Evolutionary conservation across 805 yeast genomes (phyloP).

Genomic region (Saturnispora ahearnii): DNA sequence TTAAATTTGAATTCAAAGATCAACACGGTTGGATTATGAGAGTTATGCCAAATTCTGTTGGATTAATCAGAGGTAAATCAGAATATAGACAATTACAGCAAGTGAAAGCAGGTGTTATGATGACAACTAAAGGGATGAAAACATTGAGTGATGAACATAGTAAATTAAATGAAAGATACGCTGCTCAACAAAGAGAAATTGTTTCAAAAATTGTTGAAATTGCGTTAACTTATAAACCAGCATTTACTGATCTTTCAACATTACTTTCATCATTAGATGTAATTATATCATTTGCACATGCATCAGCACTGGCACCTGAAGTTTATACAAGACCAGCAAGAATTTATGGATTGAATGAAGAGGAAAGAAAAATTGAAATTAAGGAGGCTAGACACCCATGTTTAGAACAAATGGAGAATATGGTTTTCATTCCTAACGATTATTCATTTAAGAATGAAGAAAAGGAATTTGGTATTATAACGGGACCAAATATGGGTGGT

Average conservation of each 20-base stretch:
- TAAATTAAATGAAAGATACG: constrained; percentile 57
- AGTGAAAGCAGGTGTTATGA: constrained; percentile 90
- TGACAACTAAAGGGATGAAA: constrained; percentile 63
- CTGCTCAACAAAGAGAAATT: constrained; percentile 63
- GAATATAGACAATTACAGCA: constrained; percentile 76
- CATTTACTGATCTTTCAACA: constrained; percentile 58
- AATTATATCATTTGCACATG: constrained; percentile 75
- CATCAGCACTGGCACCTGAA: constrained; percentile 75
- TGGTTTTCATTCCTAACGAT: constrained; percentile 87
- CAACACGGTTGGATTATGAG: constrained; percentile 93
- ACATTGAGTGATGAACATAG: constrained; percentile 50
- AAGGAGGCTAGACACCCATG: constrained; percentile 91
- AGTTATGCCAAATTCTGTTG: constrained; percentile 82
- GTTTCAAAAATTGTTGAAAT: constrained; percentile 78
- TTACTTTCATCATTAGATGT: constrained; percentile 75
- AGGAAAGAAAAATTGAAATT: constrained; percentile 42
- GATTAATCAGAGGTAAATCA: constrained; percentile 53
- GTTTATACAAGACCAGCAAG: constrained; percentile 55
- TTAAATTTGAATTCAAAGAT: constrained; percentile 81
- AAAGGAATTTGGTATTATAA: constrained; percentile 71
- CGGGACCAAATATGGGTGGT: constrained; percentile 98
- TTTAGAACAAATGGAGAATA: constrained; percentile 83
- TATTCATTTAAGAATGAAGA: constrained; percentile 46
- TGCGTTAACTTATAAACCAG: constrained; percentile 72
- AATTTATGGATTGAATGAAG: constrained; percentile 44